A percentile compares a stretch with the other conserved stretches of the same genome.
Evolutionary conservation across 805 yeast species (phyloP).

Genomic region (Brettanomyces nanus): DNA sequence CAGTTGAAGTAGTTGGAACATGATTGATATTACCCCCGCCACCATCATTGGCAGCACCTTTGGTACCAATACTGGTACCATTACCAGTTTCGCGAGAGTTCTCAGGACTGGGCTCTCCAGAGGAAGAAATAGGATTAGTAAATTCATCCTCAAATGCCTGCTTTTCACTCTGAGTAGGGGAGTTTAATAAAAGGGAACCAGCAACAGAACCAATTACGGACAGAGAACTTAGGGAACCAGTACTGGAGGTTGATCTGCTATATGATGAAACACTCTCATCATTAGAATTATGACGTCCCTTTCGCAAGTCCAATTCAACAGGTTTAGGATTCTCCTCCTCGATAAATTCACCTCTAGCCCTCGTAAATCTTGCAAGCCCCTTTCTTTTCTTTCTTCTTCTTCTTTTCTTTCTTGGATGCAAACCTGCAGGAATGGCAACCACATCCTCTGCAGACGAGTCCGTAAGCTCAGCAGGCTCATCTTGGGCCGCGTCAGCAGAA

Average conservation of each 20-base stretch:
- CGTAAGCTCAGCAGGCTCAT: constrained; percentile 8
- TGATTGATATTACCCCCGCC: constrained; percentile 1
- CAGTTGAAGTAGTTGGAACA: constrained; percentile 1
- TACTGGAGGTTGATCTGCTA: background rate
- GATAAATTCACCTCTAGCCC: constrained; percentile 22
- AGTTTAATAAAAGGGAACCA: background rate
- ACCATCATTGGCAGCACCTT: background rate
- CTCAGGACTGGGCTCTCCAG: no score
- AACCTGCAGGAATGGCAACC: constrained; percentile 44
- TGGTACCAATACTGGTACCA: no score
- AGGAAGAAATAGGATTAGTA: no score
- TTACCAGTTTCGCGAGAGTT: no score
- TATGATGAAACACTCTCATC: background rate
- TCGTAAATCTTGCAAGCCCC: constrained; percentile 21
- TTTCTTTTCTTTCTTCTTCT: constrained; percentile 43
- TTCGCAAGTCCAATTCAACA: constrained; percentile 10
- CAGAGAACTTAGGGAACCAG: background rate
- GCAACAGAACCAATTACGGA: background rate
- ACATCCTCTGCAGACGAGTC: background rate
- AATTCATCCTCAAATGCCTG: no score
- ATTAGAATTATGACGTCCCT: background rate
- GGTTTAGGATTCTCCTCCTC: no score
- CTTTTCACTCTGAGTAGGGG: constrained; percentile 1
- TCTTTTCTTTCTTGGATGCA: constrained; percentile 47
- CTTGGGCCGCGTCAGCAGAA: constrained; percentile 12